Evolutionary conservation across 192 early-diverging fungal genomes (phyloP).

Genomic region (Coemansia sp.): DNA sequence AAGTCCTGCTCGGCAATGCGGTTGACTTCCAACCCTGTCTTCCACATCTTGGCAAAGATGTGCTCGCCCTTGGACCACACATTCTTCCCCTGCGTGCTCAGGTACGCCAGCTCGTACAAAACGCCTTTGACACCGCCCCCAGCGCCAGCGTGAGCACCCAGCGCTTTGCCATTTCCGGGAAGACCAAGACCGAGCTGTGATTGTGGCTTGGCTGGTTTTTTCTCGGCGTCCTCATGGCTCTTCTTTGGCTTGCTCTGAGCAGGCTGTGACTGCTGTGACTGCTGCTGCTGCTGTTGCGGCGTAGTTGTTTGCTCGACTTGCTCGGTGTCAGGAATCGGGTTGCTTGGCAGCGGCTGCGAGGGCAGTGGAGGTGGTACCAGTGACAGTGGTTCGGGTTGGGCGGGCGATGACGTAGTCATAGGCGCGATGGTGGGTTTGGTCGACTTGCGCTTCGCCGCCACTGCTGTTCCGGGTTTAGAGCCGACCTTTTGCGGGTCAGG

Average conservation of each 20-base stretch:
- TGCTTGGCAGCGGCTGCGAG: not conserved
- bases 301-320: not conserved
- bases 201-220: conserved; percentile 29
- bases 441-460: conserved; percentile 2
- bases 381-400: not conserved
- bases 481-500: conserved; percentile 23
- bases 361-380: not conserved
- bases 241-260: not conserved
- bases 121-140: conserved; percentile 35
- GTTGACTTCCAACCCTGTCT: conserved; percentile 50
- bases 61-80: conserved; percentile 52
- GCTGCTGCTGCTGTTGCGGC: not conserved
- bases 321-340: not conserved
- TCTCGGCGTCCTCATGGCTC: not conserved
- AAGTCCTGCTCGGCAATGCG: conserved; percentile 58
- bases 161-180: not conserved
- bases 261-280: not conserved
- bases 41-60: conserved; percentile 46
- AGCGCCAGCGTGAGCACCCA: not conserved
- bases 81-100: conserved; percentile 54
- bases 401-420: conserved; percentile 5
- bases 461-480: not conserved
- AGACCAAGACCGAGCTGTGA: conserved; percentile 25
- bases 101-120: conserved; percentile 50
- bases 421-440: conserved; percentile 20